phyloP scores from a whole-genome alignment of 2,329 filamentous ascomycete species.

The Teratosphaeria nubilosa region DNA sequence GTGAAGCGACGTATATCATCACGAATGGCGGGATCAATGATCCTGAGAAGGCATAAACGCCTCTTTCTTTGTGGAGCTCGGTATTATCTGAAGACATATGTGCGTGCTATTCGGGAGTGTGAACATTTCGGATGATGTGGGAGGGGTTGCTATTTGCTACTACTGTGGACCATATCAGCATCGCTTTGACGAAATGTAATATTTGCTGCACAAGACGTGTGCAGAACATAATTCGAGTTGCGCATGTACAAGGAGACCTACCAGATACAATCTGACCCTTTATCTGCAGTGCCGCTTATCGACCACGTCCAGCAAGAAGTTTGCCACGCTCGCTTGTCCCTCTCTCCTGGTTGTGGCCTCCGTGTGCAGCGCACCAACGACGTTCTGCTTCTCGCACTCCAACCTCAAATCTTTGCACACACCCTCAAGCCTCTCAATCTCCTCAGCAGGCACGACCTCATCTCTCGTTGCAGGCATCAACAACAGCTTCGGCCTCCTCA shows the following conservation, averaged over 20 bases:
- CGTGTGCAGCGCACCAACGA: conserved; percentile 41
- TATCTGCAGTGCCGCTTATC: not conserved
- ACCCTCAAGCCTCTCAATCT: conserved; percentile 44
- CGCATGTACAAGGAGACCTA: not conserved
- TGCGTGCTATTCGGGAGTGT: not conserved
- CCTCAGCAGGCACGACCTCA: conserved; percentile 48
- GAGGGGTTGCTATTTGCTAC: not conserved
- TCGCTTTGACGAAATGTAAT: not conserved
- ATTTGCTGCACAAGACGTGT: not conserved
- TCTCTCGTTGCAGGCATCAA: conserved; percentile 49
- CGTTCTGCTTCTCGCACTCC: conserved; percentile 27
- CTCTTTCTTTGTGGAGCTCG: not conserved
- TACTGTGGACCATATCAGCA: not conserved
- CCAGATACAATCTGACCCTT: not conserved
- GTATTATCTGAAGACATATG: not conserved
- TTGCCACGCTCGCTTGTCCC: conserved; percentile 32
- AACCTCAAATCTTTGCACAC: conserved; percentile 28
- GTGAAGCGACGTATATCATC: conserved; percentile 60
- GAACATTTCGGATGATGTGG: not conserved
- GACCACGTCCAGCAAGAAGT: conserved; percentile 9
- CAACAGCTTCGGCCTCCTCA: conserved; percentile 29
- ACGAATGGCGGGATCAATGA: conserved; percentile 60
- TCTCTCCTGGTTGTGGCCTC: conserved; percentile 35
- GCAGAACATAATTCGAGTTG: no score
- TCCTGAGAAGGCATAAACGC: conserved; percentile 47